Evolutionary conservation across 2,329 filamentous ascomycete genomes (phyloP).

Genomic region (Arthrobotrys sinensis): DNA sequence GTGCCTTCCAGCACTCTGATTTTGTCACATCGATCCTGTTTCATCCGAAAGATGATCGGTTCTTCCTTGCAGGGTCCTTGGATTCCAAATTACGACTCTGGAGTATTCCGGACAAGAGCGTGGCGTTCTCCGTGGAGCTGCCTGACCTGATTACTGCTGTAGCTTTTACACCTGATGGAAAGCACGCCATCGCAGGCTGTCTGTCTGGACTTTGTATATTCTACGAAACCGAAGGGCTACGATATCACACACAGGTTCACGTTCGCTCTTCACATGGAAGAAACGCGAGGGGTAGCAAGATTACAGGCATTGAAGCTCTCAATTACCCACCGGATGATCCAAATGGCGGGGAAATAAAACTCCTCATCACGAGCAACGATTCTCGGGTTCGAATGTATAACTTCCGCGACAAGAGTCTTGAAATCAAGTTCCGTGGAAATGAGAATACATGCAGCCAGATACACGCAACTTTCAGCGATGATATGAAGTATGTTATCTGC

Average conservation of each 20-base stretch:
- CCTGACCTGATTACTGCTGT: conserved; percentile 94
- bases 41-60: conserved; percentile 93
- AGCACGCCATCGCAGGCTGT: conserved; percentile 88
- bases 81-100: conserved; percentile 90
- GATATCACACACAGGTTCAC: conserved; percentile 86
- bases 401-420: conserved; percentile 84
- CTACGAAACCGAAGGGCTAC: conserved; percentile 92
- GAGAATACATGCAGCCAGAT: conserved; percentile 94
- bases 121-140: conserved; percentile 83
- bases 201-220: conserved; percentile 88
- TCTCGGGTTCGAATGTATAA: conserved; percentile 92
- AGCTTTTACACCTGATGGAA: conserved; percentile 92
- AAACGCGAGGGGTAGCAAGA: conserved; percentile 96
- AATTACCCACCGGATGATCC: conserved; percentile 73
- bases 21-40: conserved; percentile 96
- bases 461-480: conserved; percentile 87
- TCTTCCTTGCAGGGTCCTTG: conserved; percentile 93
- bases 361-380: conserved; percentile 95
- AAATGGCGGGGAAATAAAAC: conserved; percentile 78
- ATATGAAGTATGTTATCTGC: conserved; percentile 87
- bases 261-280: conserved; percentile 93
- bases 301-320: conserved; percentile 90
- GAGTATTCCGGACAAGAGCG: conserved; percentile 97
- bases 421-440: conserved; percentile 91
- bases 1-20: conserved; percentile 93